phyloP scores from a whole-genome alignment of 148 eudicot species.

The Nepenthes gracilis region DNA sequence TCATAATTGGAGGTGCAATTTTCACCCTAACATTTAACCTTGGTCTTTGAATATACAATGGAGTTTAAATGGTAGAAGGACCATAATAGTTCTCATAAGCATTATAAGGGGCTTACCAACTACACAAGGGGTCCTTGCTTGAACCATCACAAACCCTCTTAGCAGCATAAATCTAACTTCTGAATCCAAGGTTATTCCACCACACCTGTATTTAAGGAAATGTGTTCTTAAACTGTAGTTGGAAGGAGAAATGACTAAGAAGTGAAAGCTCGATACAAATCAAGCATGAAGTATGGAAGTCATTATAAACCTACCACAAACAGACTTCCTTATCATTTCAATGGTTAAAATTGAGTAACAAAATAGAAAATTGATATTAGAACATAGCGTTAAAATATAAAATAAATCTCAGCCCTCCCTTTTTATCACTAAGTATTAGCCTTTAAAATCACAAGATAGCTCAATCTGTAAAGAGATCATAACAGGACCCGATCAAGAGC shows the following conservation, averaged over 20 bases:
- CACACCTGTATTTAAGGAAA: constrained; percentile 52
- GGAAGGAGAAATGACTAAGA: constrained; percentile 1
- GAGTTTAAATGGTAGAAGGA: not conserved
- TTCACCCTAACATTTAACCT: constrained; percentile 55
- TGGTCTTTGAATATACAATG: constrained; percentile 51
- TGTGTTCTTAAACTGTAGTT: not conserved
- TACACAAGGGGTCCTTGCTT: constrained; percentile 90
- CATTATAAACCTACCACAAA: too few relatives aligned
- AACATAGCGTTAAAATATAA: too few relatives aligned
- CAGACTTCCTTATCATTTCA: too few relatives aligned
- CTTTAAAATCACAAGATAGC: too few relatives aligned
- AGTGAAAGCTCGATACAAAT: too few relatives aligned
- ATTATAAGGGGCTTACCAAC: constrained; percentile 40
- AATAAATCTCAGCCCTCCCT: too few relatives aligned
- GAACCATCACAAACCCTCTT: constrained; percentile 86
- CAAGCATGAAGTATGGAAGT: too few relatives aligned
- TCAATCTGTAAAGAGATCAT: too few relatives aligned
- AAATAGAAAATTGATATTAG: too few relatives aligned
- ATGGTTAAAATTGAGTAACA: too few relatives aligned
- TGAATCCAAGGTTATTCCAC: constrained; percentile 54
- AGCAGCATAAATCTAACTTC: constrained; percentile 41
- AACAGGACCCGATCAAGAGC: too few relatives aligned
- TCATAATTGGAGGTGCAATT: constrained; percentile 13
- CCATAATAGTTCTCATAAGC: not conserved
- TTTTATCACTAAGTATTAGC: too few relatives aligned